These are phyloP conservation scores for Nitzschia inconspicua DNA, from an alignment of 108 stramenopile species.

Conservation along the genomic window DNA sequence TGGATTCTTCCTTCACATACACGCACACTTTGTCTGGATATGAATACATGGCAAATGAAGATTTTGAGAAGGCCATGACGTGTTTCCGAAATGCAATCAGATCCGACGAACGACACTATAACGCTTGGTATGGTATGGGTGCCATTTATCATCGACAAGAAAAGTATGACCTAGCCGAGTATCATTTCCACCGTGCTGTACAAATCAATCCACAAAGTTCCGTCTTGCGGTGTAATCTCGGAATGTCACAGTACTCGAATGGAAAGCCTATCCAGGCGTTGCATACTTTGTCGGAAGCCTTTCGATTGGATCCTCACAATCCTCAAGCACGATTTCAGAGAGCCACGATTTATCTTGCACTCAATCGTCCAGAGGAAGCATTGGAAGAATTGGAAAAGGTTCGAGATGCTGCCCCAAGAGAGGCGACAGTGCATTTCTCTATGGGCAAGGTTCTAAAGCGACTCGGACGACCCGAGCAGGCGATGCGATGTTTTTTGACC, in stretches of 20 bases:
- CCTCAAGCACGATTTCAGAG: conserved; percentile 96
- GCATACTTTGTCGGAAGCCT: conserved; percentile 84
- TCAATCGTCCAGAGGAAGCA: conserved; percentile 88
- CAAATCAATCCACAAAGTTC: conserved; percentile 86
- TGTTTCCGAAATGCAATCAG: conserved; percentile 90
- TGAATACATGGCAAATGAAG: conserved; percentile 96
- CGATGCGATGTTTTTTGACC: conserved; percentile 90
- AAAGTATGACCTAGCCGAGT: conserved; percentile 94
- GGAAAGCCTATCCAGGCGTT: conserved; percentile 85
- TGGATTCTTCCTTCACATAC: conserved; percentile 91
- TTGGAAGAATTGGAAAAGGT: conserved; percentile 86
- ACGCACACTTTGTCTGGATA: conserved; percentile 95
- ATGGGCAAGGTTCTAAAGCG: conserved; percentile 95
- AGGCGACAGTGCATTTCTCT: conserved; percentile 91
- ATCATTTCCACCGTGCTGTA: conserved; percentile 90
- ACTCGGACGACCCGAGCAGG: conserved; percentile 84
- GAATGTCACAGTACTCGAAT: conserved; percentile 92
- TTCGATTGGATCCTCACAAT: conserved; percentile 80
- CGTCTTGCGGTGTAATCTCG: conserved; percentile 91
- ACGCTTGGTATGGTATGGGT: conserved; percentile 96
- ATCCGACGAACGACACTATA: conserved; percentile 85
- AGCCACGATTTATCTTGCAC: conserved; percentile 87
- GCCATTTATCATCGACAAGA: conserved; percentile 97
- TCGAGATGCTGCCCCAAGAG: conserved; percentile 87
- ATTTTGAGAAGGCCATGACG: conserved; percentile 92